Base-by-base conservation (phyloP, 768 basidiomycete species). In the Cubamyces sp. region DNA sequence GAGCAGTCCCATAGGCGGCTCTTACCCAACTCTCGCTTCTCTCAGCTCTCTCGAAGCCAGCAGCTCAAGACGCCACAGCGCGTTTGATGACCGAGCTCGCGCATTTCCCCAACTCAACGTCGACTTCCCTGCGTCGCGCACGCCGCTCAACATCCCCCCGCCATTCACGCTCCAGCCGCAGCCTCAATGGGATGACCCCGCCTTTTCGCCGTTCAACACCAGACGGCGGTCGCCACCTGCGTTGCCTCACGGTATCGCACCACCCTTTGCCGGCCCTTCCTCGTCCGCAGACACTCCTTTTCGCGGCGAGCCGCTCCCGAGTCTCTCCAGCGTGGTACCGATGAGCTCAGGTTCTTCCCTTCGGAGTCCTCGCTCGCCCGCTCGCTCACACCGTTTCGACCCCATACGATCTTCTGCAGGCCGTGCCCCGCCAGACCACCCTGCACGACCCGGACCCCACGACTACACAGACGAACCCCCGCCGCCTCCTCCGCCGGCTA, bases 131-230 rank as follows among this genome's bases (percentile, higher is more conserved):
- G 28, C 66, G 28, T 72, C 65, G 50, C 60, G 66, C 11, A 56
- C 68, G 15, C 48, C 58, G 37, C 64, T 63, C 19, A 64, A 58
- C 55, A 71, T 82, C 41, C 75, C 81, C 0, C 80, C 87, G 16
- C 89, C 88, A 2, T 88, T 84, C 68, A 83, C 86, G 11, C 75
- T 91, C 3, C 85, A 90, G 69, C 89, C 88, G 2, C 76, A 75
- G 54, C 88, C 87, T 1, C 87, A 84, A 54, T 90, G 88, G 87
- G 83, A 87, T 72, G 79, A 64, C 76, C 75, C 61, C 66, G 75
- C 65, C 63, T 79, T 70, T 59, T 72, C 71, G 23, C 71, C 71
- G 19, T 72, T 63, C 41, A 59, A 59, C 62, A 55, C 61, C 54
- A 74, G 50, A 67, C 74, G 30, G 68, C 72, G 64, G 43, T 57